Conservation (phyloP, 2,329 filamentous ascomycete genomes). For the Elsinoe perseae region DNA sequence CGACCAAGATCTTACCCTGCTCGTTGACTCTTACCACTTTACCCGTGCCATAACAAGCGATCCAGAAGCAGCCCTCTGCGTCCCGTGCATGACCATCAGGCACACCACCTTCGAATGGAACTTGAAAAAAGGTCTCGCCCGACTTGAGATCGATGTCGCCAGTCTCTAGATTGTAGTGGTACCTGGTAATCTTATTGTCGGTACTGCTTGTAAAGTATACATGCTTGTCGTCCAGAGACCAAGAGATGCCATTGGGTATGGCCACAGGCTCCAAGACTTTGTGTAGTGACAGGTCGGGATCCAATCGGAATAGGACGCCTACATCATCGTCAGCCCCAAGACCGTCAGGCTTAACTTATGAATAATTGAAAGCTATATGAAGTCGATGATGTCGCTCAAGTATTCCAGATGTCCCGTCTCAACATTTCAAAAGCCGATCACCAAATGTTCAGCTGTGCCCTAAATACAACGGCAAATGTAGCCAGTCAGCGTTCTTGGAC, state of each 20-base stretch:
- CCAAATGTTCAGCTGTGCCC: not conserved
- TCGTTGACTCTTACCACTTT: slow-evolving; percentile 68
- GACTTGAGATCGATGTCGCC: slow-evolving; percentile 59
- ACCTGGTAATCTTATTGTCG: slow-evolving; percentile 60
- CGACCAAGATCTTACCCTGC: slow-evolving; percentile 61
- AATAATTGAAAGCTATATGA: not conserved
- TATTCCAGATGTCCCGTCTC: not conserved
- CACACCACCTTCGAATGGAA: slow-evolving; percentile 53
- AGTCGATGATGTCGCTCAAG: not conserved
- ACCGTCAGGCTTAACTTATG: not conserved
- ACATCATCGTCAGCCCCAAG: not conserved
- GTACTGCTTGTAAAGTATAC: slow-evolving; percentile 82
- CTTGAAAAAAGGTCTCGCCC: slow-evolving; percentile 64
- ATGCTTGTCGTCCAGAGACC: slow-evolving; percentile 63
- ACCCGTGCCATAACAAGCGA: slow-evolving; percentile 71
- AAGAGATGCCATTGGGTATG: slow-evolving; percentile 80
- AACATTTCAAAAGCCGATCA: not conserved
- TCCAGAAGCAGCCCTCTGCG: slow-evolving; percentile 78
- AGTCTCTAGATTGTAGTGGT: slow-evolving; percentile 61
- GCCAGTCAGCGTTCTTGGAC: too few relatives aligned
- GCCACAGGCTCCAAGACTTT: slow-evolving; percentile 51
- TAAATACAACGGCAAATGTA: too few relatives aligned
- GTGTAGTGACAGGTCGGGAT: slow-evolving; percentile 52
- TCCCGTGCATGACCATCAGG: slow-evolving; percentile 85
- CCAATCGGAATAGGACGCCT: slow-evolving; percentile 69